Evolutionary conservation across 768 basidiomycete species (phyloP).

Genomic region (Filobasidium floriforme): DNA sequence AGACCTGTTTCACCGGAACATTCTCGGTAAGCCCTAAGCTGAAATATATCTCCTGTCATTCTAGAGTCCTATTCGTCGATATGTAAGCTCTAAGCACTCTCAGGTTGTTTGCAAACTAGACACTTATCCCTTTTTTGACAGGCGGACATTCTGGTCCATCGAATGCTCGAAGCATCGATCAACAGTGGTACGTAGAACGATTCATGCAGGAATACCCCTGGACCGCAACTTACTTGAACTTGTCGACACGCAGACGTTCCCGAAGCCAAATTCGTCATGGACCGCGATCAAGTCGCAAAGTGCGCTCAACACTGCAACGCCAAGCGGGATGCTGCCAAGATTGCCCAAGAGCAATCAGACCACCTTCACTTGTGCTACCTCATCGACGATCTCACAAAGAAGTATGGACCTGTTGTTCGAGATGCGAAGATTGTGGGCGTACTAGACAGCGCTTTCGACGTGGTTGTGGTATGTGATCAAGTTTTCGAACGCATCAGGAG

Average conservation of each 20-base stretch:
- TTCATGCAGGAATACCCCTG: not conserved
- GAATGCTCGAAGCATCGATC: conserved; percentile 84
- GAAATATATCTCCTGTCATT: conserved; percentile 25
- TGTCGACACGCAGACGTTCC: conserved; percentile 41
- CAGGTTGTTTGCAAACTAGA: not conserved
- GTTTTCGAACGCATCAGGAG: not conserved
- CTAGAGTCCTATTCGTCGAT: conserved; percentile 57
- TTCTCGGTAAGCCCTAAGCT: not conserved
- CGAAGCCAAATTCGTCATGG: conserved; percentile 93
- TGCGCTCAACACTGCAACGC: conserved; percentile 97
- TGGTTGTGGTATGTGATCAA: conserved; percentile 57
- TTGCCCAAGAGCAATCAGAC: conserved; percentile 92
- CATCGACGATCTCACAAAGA: conserved; percentile 85
- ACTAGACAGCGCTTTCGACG: conserved; percentile 96
- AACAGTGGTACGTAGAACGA: conserved; percentile 30
- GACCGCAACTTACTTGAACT: not conserved
- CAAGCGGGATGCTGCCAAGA: conserved; percentile 73
- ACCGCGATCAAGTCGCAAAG: conserved; percentile 94
- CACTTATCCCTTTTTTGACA: conserved; percentile 45
- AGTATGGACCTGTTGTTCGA: conserved; percentile 90
- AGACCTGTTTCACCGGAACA: conserved; percentile 13
- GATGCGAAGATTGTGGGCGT: conserved; percentile 93
- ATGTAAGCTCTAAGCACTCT: conserved; percentile 17
- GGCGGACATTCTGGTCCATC: conserved; percentile 89
- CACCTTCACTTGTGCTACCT: conserved; percentile 93